Base-by-base conservation (phyloP, 371 early-diverging fungal genomes). In the Dichotomocladium elegans region DNA sequence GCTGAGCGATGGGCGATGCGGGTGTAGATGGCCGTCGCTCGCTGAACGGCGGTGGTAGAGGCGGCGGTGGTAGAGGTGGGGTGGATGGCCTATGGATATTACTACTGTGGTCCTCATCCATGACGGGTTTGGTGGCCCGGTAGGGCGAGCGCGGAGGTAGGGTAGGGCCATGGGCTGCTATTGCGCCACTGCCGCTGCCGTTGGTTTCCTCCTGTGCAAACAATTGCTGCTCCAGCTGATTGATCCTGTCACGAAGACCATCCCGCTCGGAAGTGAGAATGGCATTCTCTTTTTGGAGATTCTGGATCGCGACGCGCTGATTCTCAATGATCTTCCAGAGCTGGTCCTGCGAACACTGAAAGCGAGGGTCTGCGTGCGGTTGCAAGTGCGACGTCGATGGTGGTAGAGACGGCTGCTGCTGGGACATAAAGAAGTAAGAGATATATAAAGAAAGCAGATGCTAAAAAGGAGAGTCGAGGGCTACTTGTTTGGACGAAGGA, bases 321-420 rank as follows among this genome's bases (percentile, higher is more conserved):
- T 89, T 87, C 66, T 95, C 93, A 58, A 93, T 88, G 56, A 93
- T 88, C 62, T 85, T 89, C 90, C 93, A 93, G 27, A 95, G 82
- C 56, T 89, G 89, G 35, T 89, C 89, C 54, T 91, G 92, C 61
- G n/a, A n/a, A n/a, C n/a, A n/a, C n/a, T n/a, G 93, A 21, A 15
- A 21, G 93, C 8, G 48, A 30, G 41, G 26, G 52, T 22, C 49
- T 35, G 49, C 37, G 14, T 34, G 35, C 35, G 29, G 31, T 48
- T 48, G 49, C 10, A 33, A 34, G 14, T 48, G 49, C 0, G 15
- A 35, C 22, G 17, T 15, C 33, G 14, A 22, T 48, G 21, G 25
- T 19, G 28, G 27, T 31, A 7, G 37, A 27, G n/a, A 21, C 2
- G 3, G n/a, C 14, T 8, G 37, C 14, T 37, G 37, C 37, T 37